These are phyloP conservation scores for Zygoascus tannicola DNA, from an alignment of 805 yeast genomes.

Conservation along the genomic window DNA sequence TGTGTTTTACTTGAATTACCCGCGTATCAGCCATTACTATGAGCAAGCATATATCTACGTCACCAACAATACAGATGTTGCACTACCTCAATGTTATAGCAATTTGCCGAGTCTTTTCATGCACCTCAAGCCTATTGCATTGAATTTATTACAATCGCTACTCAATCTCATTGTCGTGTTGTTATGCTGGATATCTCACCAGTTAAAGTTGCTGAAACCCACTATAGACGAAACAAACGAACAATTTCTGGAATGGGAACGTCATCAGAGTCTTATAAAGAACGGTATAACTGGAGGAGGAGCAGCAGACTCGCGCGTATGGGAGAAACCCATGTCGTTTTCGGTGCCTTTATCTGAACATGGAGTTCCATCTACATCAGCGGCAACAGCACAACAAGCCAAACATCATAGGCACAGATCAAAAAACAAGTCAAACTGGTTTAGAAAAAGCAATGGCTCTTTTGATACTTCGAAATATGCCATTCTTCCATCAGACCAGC, in stretches of 20 bases:
- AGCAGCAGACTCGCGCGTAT: too few relatives aligned
- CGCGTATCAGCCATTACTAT: neutral
- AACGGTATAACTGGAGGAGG: too few relatives aligned
- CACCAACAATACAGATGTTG: neutral
- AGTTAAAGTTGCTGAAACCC: neutral
- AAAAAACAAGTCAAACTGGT: too few relatives aligned
- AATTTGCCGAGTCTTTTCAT: neutral
- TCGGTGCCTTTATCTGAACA: too few relatives aligned
- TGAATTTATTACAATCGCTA: neutral
- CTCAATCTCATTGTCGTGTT: neutral
- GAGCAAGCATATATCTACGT: neutral
- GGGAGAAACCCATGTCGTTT: too few relatives aligned
- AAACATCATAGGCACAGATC: too few relatives aligned
- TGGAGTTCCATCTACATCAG: too few relatives aligned
- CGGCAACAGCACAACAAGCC: too few relatives aligned
- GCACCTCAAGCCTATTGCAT: neutral
- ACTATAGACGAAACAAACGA: neutral
- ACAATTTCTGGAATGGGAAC: conserved; percentile 1
- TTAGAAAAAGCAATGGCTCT: too few relatives aligned
- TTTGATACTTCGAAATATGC: neutral
- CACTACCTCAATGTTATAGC: neutral
- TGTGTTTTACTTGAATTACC: neutral
- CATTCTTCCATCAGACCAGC: neutral
- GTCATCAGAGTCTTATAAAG: neutral
- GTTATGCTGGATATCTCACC: conserved; percentile 1